Evolutionary conservation across 768 basidiomycete species (phyloP), one percentile per base, ranked within the genome.

Genomic region (Lactarius sanguifluus): DNA sequence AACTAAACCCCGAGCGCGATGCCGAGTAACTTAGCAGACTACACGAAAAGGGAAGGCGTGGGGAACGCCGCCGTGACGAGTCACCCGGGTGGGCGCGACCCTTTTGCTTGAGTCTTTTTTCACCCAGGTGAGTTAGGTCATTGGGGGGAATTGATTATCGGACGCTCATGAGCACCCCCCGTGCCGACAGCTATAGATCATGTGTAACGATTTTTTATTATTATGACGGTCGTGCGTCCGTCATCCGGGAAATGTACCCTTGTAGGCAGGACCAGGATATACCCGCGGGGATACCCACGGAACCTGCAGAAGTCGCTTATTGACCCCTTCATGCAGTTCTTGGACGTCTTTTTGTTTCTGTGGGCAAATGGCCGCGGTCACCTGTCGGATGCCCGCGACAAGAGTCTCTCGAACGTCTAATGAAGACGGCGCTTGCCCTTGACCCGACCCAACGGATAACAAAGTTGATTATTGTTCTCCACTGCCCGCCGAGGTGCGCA

Each of bases 1-100:
- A 81, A 62, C 72, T 84, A 43, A 78, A 76, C 64, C 70, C 76
- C 6, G 80, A 78, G 23, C 72, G 64, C 8, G 64, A 59, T 7
- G 66, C 23, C 6, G 69, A 70, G 41, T 40, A 3, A 28, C 28
- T 28, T 28, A 61, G 34, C 59, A 59, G 16, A 50, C n/a, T 23
- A 15, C 20, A 54, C 50, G 57, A 50, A 50, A 40, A 54, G n/a
- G 50, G 50, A 52, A 36, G 32, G 9, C 30, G 50, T 8, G 45
- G 20, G 47, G 23, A 23, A 23, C 43, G 47, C 34, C 34, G 23
- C 56, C 12, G 59, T n/a, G 56, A 41, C 18, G 56, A 34, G 56
- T 55, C 54, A n/a, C 58, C 52, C 12, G 12, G 30, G 58, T 54
- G 57, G 38, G n/a, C 20, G 57, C 32, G 32, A 32, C 54, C 10